Base-by-base conservation (phyloP, 768 basidiomycete genomes). In the Leccinum disarticulatum region DNA sequence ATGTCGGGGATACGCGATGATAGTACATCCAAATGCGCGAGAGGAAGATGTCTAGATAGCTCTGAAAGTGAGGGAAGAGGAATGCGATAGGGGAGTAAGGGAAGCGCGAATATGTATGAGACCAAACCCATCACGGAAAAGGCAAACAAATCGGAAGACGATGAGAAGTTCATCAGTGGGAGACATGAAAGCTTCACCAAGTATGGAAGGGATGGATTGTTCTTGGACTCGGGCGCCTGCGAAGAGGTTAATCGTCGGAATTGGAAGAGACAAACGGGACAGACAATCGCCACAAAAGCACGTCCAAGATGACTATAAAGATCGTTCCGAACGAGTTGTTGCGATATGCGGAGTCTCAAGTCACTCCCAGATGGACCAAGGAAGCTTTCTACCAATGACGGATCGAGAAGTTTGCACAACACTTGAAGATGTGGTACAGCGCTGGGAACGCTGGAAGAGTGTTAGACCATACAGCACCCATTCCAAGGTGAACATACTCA, bases 51-150 rank as follows among this genome's bases (percentile, higher is more conserved):
- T 15, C 84, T 77, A 15, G 88, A 85, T 43, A 98, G 77, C 25
- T 80, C 73, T 4, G 85, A 84, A 36, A 96, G 80, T 22, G 84
- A 80, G 0, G 75, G 71, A 22, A 87, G 77, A 36, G 84, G 88
- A 50, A 90, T 77, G 8, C 85, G 88, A 71, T 91, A 88, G 1
- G 92, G 93, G 0, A 98, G 80, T 0, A 93, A 75, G 0, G 91
- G 89, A 48, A 95, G 77, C 1, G 87, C 81, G 58, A 96, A 77
- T 56, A 95, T 83, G 60, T 77, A 72, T 15, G 76, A 68, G 55
- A 90, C 64, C 30, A 90, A 66, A 17, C 72, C 67, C 31, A 72
- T 62, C 15, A 87, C 66, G 47, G 77, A 70, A 60, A 61, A 64
- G 6, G 71, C 28, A 50, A 67, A 70, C 15, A 36, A 27, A 30